Percentiles rank a stretch among this genome's conserved stretches.
These are phyloP conservation scores for Penicillium lagena DNA, from an alignment of 495 filamentous ascomycete genomes.

Conservation along the genomic window DNA sequence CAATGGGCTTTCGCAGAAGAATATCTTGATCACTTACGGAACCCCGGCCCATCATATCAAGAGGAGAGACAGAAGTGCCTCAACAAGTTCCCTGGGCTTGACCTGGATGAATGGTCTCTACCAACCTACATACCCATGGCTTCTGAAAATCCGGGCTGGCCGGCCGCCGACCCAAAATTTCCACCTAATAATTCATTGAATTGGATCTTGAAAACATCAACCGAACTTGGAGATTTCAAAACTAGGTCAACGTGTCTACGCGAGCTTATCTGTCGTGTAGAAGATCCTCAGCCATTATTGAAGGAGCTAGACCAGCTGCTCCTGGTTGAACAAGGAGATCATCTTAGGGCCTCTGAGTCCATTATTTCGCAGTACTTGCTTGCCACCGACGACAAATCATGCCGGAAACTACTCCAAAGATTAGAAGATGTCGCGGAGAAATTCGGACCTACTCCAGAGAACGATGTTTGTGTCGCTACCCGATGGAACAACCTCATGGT, in stretches of 20 bases:
- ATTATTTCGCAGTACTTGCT: not conserved
- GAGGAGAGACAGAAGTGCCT: not conserved
- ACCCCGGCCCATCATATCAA: not conserved
- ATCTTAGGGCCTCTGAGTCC: not conserved
- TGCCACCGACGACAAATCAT: not conserved
- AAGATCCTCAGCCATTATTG: not conserved
- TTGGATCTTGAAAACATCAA: not conserved
- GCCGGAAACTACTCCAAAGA: not conserved
- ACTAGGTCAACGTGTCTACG: not conserved
- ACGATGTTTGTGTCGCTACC: not conserved
- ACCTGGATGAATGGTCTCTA: not conserved
- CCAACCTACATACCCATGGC: not conserved
- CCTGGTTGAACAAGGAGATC: not conserved
- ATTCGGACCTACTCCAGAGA: not conserved
- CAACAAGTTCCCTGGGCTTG: not conserved
- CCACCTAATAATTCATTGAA: not conserved
- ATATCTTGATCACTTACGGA: not conserved
- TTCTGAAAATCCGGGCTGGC: not conserved
- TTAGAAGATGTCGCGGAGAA: not conserved
- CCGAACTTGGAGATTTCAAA: not conserved
- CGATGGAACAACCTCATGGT: not conserved
- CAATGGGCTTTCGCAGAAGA: conserved; percentile 12
- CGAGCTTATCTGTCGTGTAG: not conserved
- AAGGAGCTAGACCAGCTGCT: not conserved
- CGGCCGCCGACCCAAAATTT: not conserved